Evolutionary conservation across 768 basidiomycete genomes (phyloP).

Genomic region (Russula earlei): DNA sequence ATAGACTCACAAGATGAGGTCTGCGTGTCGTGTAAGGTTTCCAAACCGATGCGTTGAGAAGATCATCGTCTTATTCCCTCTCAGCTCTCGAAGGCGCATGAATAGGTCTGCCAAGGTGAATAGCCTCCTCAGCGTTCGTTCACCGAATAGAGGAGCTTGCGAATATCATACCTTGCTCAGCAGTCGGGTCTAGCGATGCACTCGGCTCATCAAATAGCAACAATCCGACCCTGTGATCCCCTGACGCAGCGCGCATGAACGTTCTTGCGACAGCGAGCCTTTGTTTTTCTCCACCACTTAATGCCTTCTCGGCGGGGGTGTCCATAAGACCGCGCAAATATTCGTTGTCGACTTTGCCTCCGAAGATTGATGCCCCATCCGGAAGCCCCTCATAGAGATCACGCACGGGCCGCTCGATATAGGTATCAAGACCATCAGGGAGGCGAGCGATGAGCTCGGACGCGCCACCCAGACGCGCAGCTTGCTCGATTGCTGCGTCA

Average conservation of each 20-base stretch:
- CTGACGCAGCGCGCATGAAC: slow-evolving; percentile 54
- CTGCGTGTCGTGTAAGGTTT: slow-evolving; percentile 54
- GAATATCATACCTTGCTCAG: slow-evolving; percentile 49
- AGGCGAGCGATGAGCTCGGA: slow-evolving; percentile 52
- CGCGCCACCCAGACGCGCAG: slow-evolving; percentile 64
- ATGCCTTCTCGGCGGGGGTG: background rate
- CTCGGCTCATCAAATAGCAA: slow-evolving; percentile 67
- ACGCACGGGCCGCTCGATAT: slow-evolving; percentile 56
- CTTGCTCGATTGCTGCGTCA: slow-evolving; percentile 48
- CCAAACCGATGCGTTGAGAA: slow-evolving; percentile 70
- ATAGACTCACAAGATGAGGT: slow-evolving; percentile 11
- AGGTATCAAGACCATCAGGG: slow-evolving; percentile 60
- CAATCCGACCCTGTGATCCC: slow-evolving; percentile 41
- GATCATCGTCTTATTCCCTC: slow-evolving; percentile 75
- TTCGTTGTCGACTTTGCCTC: slow-evolving; percentile 34
- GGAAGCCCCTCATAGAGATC: slow-evolving; percentile 60
- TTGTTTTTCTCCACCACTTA: slow-evolving; percentile 73
- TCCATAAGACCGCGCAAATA: background rate
- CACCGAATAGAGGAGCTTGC: background rate
- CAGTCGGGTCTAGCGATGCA: slow-evolving; percentile 63
- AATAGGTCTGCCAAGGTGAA: slow-evolving; percentile 44
- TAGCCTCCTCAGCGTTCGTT: too few species aligned
- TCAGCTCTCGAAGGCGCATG: slow-evolving; percentile 51
- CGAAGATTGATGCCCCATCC: slow-evolving; percentile 60
- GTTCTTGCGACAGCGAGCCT: slow-evolving; percentile 63